Base-by-base conservation (phyloP, 2,329 filamentous ascomycete species). In the Colletotrichum tropicicola region DNA sequence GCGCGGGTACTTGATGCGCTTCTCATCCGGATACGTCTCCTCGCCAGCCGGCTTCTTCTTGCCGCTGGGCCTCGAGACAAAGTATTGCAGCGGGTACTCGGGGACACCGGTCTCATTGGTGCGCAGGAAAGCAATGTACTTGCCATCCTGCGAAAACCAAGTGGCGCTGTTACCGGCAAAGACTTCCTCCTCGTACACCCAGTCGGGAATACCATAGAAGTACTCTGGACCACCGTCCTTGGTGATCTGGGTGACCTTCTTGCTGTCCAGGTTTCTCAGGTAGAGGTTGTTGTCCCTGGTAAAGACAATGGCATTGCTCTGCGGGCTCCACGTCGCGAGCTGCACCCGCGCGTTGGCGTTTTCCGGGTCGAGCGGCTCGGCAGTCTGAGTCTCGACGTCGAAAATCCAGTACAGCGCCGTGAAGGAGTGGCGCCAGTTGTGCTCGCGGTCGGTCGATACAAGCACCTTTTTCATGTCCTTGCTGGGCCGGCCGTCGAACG, bases 121-220 rank as follows among this genome's bases (percentile, higher is more conserved):
- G 13, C 92, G 88, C 64, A 97, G 79, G 75, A 95, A 97, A 13
- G 93, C 92, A 67, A 97, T 79, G 73, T 91, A 94, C 70, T 92
- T 89, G 37, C 92, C 93, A 75, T 94, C 92, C 48, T 88, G 85
- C 25, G 91, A 92, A 92, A 92, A 97, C 93, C 93, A 97, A 1
- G 92, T 94, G 8, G 91, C 93, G 64, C 86, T 92, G 70, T 92
- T 91, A 2, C 86, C 88, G 10, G 80, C 76, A 69, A 97, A 91
- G 5, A 97, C 93, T 76, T 97, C 93, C 69, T 87, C 85, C 75
- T 97, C 93, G 73, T 97, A 97, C 0, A 94, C 92, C 92, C 93
- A 99, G 76, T 99, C 97, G 0, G 96, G 96, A 19, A 98, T 89
- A 17, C 96, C 96, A 72, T 99, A 98, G 78, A 99, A 99, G 65